Evolutionary conservation across 768 basidiomycete genomes (phyloP), one percentile per base, ranked within the genome.

Genomic region (Jaapia argillacea): DNA sequence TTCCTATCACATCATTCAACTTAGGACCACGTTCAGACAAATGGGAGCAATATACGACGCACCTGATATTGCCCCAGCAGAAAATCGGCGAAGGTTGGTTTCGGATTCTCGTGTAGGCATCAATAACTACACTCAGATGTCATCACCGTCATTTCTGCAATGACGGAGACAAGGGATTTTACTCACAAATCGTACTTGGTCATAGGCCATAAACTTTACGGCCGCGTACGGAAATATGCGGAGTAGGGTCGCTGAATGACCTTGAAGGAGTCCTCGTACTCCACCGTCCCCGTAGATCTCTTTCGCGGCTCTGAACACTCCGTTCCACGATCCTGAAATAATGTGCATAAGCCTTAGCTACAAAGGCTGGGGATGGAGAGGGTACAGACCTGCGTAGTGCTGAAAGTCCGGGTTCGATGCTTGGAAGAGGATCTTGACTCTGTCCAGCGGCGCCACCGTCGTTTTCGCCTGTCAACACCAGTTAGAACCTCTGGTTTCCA

Each of bases 401-500:
- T 78, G 75, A 58, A 86, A 99, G 46, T 98, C 94, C 5, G 87
- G 86, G 61, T 94, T 96, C 5, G 89, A 89, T 1, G 96, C 90
- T 61, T 99, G 94, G 58, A 98, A 96, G 40, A 99, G 80, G 54
- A 99, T 99, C 68, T 99, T 99, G 53, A 99, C 93, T 58, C 96
- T 74, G 61, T 99, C 96, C 40, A 99, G 74, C 3, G 96, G 96
- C 16, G 96, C 96, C 36, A 96, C 88, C 24, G 82, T 83, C 10
- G 91, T 90, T 65, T 94, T 94, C 40, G 92, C 91, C 93, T 94
- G 50, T 31, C 10, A 7, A 38, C 37, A 7, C 37, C 37, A 35
- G 23, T 6, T 14, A 37, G 21, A 10, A 28, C 38, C 24, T 41
- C 49, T 36, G 51, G 47, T 28, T 54, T 49, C 27, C 28, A 39